Evolutionary conservation across 768 basidiomycete species (phyloP), one percentile per base, ranked within the genome.

Genomic region (Termitomyces sp.): DNA sequence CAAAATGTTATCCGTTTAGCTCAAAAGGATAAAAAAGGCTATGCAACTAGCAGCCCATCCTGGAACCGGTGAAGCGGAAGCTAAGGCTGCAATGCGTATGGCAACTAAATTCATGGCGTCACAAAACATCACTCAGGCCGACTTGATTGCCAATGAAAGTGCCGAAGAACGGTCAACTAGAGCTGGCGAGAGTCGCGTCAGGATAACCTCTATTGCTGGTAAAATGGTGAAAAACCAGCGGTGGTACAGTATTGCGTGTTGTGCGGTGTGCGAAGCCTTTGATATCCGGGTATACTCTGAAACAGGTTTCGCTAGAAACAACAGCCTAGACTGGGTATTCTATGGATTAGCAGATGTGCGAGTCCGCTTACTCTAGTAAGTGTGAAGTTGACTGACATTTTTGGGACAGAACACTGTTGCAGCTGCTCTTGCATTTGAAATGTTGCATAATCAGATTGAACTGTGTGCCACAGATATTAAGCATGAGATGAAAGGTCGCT

Each of bases 371-470:
- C 12, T 34, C 3, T 10, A 41, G 3, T 9, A 7, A 19, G 19
- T 21, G 11, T 17, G 7, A n/a, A 17, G 12, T 32, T 23, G 30
- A 30, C 46, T 47, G 46, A 39, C 21, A 25, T 6, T 35, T 40
- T 28, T 39, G 14, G 12, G 10, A 40, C 32, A 57, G 56, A 58
- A 58, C 34, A 58, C 57, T 17, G 57, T 54, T 14, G 57, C 52
- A 21, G 57, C 52, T n/a, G 52, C 57, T 8, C 41, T 54, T 25
- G 45, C 52, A 17, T 58, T 58, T 23, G 57, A 54, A 19, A 58
- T 58, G 52, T 32, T 58, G 8, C 47, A 58, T 35, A 54, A 58
- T 44, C 57, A 58, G 27, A 48, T 54, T n/a, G 57, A 58, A 21
- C 10, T 30, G 2, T 58, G 57, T 52, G 52, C 52, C 14, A 5